Percentiles rank a stretch among this genome's conserved stretches.
Evolutionary conservation across 495 filamentous ascomycete genomes (phyloP).

Genomic region (Copromyces sp.): DNA sequence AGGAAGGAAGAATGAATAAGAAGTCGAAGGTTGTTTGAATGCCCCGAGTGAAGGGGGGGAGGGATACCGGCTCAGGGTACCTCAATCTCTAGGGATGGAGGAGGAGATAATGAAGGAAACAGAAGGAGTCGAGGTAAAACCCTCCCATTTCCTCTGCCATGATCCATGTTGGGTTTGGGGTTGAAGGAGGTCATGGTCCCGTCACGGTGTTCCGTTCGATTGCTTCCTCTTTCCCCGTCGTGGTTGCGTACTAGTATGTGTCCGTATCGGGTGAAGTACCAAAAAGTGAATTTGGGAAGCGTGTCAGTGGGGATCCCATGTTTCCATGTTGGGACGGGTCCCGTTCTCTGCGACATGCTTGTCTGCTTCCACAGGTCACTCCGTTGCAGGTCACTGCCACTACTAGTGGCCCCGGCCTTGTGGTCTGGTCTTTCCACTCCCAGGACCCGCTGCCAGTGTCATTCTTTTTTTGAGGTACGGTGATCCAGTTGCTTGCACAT

Average conservation of each 20-base stretch:
- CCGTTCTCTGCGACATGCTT: not conserved
- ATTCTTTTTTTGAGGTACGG: not conserved
- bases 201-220: not conserved
- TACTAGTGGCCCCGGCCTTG: not conserved
- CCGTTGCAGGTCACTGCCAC: not conserved
- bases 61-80: not conserved
- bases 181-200: not conserved
- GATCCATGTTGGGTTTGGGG: not conserved
- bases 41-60: not conserved
- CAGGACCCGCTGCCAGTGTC: not conserved
- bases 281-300: slow-evolving; percentile 1
- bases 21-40: not conserved
- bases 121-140: not conserved
- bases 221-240: not conserved
- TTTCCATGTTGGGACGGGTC: not conserved
- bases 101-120: not conserved
- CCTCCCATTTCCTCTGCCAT: not conserved
- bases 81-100: not conserved
- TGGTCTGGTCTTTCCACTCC: not conserved
- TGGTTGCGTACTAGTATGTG: not conserved
- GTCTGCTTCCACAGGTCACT: not conserved
- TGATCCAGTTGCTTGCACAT: not conserved
- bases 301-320: not conserved
- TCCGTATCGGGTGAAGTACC: not conserved
- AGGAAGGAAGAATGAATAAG: not conserved